A percentile compares a stretch with the other conserved stretches of the same genome.
phyloP scores from a whole-genome alignment of 2,329 filamentous ascomycete genomes.

The Aspergillus fructus region DNA sequence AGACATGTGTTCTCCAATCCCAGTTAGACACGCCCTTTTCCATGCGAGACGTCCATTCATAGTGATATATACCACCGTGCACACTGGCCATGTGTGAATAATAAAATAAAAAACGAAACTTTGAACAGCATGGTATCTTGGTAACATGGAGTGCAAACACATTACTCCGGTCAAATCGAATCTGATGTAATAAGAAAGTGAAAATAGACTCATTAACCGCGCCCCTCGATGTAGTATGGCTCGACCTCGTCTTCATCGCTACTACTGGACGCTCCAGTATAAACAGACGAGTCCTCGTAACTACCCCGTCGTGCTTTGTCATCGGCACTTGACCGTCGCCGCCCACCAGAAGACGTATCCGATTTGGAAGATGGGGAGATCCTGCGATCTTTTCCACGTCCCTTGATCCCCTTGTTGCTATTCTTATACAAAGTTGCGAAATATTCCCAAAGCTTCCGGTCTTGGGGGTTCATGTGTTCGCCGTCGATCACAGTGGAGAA shows the following conservation, averaged over 20 bases:
- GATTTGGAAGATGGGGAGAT: constrained; percentile 35
- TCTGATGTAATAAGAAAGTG: background rate
- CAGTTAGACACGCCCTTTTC: background rate
- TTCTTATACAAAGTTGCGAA: constrained; percentile 92
- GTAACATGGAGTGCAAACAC: constrained; percentile 6
- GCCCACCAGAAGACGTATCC: constrained; percentile 8
- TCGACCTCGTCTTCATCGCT: constrained; percentile 33
- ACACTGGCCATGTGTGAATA: background rate
- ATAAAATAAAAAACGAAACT: background rate
- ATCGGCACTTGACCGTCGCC: constrained; percentile 24
- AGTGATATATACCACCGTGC: background rate
- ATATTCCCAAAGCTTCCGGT: constrained; percentile 79
- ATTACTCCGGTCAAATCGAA: background rate
- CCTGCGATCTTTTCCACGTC: constrained; percentile 76
- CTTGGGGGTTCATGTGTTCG: constrained; percentile 64
- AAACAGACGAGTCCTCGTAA: constrained; percentile 31
- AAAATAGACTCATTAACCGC: constrained; percentile 15
- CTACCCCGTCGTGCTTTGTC: constrained; percentile 25
- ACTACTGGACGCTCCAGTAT: constrained; percentile 32
- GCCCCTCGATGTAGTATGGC: constrained; percentile 28
- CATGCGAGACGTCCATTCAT: constrained; percentile 1
- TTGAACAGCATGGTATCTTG: constrained; percentile 18
- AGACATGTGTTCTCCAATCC: background rate
- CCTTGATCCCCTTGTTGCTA: constrained; percentile 97
- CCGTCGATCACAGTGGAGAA: constrained; percentile 65